Conservation (phyloP, 2,329 filamentous ascomycete species). For the Aspergillus sp. region DNA sequence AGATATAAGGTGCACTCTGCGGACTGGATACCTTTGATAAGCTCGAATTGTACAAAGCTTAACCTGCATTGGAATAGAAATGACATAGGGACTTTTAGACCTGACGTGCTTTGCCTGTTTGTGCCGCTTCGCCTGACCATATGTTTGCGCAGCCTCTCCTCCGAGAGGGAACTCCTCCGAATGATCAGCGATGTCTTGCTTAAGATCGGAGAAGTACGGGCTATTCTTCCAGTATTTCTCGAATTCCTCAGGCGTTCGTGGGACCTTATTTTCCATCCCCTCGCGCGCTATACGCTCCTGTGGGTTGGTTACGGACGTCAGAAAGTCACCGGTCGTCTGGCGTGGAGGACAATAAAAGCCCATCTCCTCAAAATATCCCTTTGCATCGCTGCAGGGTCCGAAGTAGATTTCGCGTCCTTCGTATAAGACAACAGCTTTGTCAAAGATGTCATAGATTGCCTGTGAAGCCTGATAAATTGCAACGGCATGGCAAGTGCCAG, state of each 20-base stretch:
- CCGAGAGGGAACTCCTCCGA: conserved; percentile 33
- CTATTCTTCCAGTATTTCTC: conserved; percentile 51
- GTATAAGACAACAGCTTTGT: conserved; percentile 73
- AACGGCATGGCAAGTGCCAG: conserved; percentile 53
- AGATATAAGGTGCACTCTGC: not conserved
- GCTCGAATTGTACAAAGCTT: conserved; percentile 79
- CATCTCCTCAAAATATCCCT: conserved; percentile 65
- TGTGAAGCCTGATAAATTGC: conserved; percentile 59
- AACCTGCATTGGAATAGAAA: conserved; percentile 75
- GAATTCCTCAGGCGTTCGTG: conserved; percentile 69
- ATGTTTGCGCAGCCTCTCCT: conserved; percentile 30
- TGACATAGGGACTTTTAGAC: conserved; percentile 64
- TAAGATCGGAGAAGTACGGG: conserved; percentile 29
- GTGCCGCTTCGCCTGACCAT: conserved; percentile 32
- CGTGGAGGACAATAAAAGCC: conserved; percentile 68
- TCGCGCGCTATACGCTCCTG: conserved; percentile 55
- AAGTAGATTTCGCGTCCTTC: conserved; percentile 78
- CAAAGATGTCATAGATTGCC: conserved; percentile 62
- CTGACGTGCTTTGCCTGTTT: conserved; percentile 40
- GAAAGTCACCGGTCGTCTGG: conserved; percentile 69
- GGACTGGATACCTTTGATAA: conserved; percentile 58
- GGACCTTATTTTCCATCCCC: conserved; percentile 63
- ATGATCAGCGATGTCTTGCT: conserved; percentile 36
- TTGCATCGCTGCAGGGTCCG: conserved; percentile 61
- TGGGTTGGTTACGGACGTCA: conserved; percentile 68